phyloP scores from a whole-genome alignment of 225 moss, liverwort and hornwort species.

The Thuidium tamariscinum region DNA sequence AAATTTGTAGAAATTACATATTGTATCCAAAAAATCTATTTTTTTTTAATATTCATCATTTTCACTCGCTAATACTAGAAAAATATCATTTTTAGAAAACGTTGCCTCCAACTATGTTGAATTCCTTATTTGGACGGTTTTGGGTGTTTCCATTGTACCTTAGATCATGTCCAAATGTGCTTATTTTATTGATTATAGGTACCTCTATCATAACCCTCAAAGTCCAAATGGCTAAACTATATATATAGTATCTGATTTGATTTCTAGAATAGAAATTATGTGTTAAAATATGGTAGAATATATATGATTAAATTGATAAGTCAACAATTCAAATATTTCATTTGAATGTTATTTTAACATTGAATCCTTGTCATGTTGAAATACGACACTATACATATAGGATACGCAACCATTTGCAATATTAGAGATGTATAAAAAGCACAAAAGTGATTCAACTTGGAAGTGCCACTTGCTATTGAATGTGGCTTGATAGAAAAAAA shows the following conservation, averaged over 20 bases:
- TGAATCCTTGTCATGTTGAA: neutral
- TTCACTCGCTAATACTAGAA: too few relatives aligned
- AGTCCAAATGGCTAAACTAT: neutral
- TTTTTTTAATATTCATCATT: too few relatives aligned
- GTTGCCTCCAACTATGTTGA: too few relatives aligned
- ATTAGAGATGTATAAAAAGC: accelerated
- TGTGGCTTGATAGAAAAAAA: accelerated
- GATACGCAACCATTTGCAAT: accelerated
- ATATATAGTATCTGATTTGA: neutral
- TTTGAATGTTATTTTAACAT: neutral
- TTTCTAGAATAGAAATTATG: neutral
- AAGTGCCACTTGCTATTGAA: neutral
- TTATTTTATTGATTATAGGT: too few relatives aligned
- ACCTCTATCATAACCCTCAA: neutral
- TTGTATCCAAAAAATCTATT: too few relatives aligned
- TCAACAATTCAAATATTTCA: neutral
- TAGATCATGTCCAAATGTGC: too few relatives aligned
- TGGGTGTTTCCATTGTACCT: too few relatives aligned
- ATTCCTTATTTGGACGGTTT: too few relatives aligned
- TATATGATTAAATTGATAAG: neutral
- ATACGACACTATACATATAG: accelerated
- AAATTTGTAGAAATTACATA: too few relatives aligned
- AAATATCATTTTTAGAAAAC: too few relatives aligned
- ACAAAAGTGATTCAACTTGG: neutral
- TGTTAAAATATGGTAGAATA: neutral